These are phyloP conservation scores for Ceratobasidium sp. DNA, from an alignment of 1,284 basidiomycete genomes.

Conservation along the genomic window DNA sequence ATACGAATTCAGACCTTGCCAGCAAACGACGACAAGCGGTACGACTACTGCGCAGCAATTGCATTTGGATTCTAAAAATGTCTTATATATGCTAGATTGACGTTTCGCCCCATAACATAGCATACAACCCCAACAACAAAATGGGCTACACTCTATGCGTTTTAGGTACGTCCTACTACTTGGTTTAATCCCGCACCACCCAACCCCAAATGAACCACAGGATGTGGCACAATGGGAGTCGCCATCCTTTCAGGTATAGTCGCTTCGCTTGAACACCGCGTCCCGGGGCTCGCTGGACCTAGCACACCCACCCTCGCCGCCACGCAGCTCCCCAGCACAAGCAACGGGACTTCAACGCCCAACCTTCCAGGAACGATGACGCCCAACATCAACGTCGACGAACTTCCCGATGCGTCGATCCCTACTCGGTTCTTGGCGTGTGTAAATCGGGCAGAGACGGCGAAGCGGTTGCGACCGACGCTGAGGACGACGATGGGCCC, in stretches of 20 bases:
- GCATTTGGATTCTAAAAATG: neutral
- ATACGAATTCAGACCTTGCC: constrained; percentile 21
- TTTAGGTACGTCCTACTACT: constrained; percentile 54
- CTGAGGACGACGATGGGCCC: constrained; percentile 58
- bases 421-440: constrained; percentile 91
- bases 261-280: constrained; percentile 70
- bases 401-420: constrained; percentile 69
- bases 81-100: neutral
- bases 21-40: constrained; percentile 36
- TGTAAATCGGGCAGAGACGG: constrained; percentile 83
- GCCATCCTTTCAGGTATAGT: constrained; percentile 93
- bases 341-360: constrained; percentile 84
- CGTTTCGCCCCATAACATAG: neutral
- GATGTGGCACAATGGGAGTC: constrained; percentile 99
- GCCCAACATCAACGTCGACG: constrained; percentile 51
- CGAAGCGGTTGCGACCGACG: constrained; percentile 70
- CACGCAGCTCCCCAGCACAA: constrained; percentile 53
- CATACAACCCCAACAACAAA: constrained; percentile 44
- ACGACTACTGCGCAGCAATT: neutral
- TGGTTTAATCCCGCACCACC: neutral
- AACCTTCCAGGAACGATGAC: constrained; percentile 53
- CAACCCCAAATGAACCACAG: constrained; percentile 57
- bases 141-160: constrained; percentile 63
- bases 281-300: constrained; percentile 49
- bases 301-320: constrained; percentile 50